Conservation (phyloP, 306 rosid genomes). For the Spatholobus suberectus region DNA sequence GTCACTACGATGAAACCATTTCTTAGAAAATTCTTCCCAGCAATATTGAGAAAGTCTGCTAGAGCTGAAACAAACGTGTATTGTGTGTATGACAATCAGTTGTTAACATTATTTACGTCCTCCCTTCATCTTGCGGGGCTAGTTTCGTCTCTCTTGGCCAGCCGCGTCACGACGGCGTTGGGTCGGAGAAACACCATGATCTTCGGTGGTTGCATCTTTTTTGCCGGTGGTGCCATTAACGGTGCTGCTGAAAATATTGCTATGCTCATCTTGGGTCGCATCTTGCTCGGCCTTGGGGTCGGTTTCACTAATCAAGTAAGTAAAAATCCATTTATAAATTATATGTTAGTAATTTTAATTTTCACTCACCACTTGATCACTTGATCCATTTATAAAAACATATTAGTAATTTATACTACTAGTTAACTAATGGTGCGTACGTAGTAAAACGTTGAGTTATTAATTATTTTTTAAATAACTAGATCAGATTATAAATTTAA, state of each 20-base stretch:
- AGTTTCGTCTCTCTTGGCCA: conserved; percentile 54
- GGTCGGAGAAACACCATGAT: conserved; percentile 66
- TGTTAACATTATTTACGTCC: conserved; percentile 72
- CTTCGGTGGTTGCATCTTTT: conserved; percentile 64
- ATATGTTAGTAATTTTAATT: background rate
- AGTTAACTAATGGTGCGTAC: no score
- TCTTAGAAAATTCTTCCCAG: conserved; percentile 66
- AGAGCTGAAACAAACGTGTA: conserved; percentile 53
- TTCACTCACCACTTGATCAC: background rate
- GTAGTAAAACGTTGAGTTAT: no score
- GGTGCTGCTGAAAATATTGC: conserved; percentile 63
- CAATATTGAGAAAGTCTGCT: conserved; percentile 46
- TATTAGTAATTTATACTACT: no score
- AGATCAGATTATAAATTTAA: no score
- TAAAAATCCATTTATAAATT: background rate
- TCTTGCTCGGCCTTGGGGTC: conserved; percentile 70
- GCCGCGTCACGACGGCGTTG: conserved; percentile 49
- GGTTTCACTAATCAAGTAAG: conserved; percentile 78
- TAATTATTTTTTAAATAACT: no score
- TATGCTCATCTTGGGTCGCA: conserved; percentile 80
- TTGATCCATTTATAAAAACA: background rate
- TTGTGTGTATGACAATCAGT: conserved; percentile 65
- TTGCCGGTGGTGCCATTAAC: conserved; percentile 62
- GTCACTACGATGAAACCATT: conserved; percentile 74
- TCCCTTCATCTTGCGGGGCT: conserved; percentile 70